A percentile compares a stretch with the other conserved stretches of the same genome.
Conservation (phyloP, 2,329 filamentous ascomycete species). For the Leptographium lundbergii region DNA sequence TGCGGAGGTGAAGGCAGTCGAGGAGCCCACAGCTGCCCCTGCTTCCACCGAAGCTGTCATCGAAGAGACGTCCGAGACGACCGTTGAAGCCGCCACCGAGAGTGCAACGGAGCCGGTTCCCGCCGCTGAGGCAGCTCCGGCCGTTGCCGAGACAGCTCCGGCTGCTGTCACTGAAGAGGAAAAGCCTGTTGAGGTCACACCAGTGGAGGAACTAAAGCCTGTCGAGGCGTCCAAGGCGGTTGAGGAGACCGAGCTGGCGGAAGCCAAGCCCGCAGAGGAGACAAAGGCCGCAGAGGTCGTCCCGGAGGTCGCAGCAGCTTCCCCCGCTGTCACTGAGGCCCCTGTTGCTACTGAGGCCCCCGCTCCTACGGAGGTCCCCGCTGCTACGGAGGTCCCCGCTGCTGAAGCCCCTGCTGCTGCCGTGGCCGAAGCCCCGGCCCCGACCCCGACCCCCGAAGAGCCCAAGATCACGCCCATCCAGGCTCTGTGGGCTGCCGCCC, state of each 20-base stretch:
- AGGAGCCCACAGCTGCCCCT: background rate
- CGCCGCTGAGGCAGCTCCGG: background rate
- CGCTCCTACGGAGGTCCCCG: background rate
- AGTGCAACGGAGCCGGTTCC: background rate
- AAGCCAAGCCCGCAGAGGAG: slow-evolving; percentile 2
- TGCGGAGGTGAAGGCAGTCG: slow-evolving; percentile 5
- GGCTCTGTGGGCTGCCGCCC: slow-evolving; percentile 16
- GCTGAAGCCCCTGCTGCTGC: background rate
- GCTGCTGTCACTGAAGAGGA: background rate
- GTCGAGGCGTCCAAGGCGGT: background rate
- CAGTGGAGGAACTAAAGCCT: slow-evolving; percentile 7
- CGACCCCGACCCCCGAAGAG: background rate
- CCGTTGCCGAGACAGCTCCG: background rate
- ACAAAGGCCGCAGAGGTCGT: background rate
- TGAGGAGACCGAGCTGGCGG: background rate
- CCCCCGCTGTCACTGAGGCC: background rate
- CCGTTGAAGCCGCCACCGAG: background rate
- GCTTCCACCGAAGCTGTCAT: background rate
- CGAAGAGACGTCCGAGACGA: background rate
- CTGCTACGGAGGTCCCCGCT: background rate
- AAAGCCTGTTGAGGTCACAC: slow-evolving; percentile 1
- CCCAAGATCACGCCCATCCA: slow-evolving; percentile 7
- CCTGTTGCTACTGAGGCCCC: too few species aligned
- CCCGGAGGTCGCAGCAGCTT: background rate
- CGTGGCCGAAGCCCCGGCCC: background rate